These are phyloP conservation scores for Rhodotorula glutinis DNA, from an alignment of 1,284 basidiomycete species.

Conservation along the genomic window DNA sequence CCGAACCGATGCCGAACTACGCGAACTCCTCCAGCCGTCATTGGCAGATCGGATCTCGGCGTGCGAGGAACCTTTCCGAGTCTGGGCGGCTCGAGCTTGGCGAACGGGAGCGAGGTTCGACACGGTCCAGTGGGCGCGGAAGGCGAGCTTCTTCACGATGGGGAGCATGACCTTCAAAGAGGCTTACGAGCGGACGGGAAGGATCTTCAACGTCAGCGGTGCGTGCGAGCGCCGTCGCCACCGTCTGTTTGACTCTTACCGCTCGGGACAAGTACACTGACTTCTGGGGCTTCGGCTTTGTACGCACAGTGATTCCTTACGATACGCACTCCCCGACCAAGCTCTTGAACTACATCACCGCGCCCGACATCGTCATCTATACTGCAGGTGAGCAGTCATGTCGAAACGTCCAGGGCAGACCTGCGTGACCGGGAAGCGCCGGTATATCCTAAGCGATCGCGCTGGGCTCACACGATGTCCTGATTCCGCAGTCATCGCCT, in stretches of 20 bases:
- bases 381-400: slow-evolving; percentile 22
- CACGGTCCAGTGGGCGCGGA: slow-evolving; percentile 82
- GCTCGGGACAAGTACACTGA: not conserved
- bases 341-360: slow-evolving; percentile 90
- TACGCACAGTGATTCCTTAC: slow-evolving; percentile 38
- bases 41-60: slow-evolving; percentile 85
- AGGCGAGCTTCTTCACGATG: slow-evolving; percentile 87
- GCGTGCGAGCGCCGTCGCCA: slow-evolving; percentile 55
- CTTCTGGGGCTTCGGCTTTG: too few species aligned
- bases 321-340: slow-evolving; percentile 68
- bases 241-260: too few species aligned
- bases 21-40: slow-evolving; percentile 69
- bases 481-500: slow-evolving; percentile 62
- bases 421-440: too few species aligned
- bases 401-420: not conserved
- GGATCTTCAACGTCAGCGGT: slow-evolving; percentile 88
- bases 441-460: too few species aligned
- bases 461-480: too few species aligned
- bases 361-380: slow-evolving; percentile 71
- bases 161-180: slow-evolving; percentile 95
- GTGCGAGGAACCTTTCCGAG: slow-evolving; percentile 65
- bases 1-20: slow-evolving; percentile 83
- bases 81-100: slow-evolving; percentile 76
- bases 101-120: slow-evolving; percentile 91
- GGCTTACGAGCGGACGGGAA: slow-evolving; percentile 87